Base-by-base conservation (phyloP, 2,329 filamentous ascomycete genomes). In the Fusarium tuaranense region DNA sequence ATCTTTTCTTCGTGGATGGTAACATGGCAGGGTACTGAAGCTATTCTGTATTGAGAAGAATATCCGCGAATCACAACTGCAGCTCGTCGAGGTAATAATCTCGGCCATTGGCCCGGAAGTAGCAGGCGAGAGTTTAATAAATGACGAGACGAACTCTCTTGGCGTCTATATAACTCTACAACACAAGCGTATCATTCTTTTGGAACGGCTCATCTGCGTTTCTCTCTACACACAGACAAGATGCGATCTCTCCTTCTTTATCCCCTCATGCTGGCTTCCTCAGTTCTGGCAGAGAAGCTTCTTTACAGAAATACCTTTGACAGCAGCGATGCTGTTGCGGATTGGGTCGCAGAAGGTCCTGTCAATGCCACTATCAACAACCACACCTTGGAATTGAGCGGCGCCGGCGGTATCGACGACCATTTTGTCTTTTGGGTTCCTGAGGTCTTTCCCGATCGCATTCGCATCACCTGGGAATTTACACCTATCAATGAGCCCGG, bases 401-500 rank as follows among this genome's bases (percentile, higher is more conserved):
- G 75, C 25, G 63, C 75, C 0, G 70, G 70, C 5, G 65, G 61
- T 1, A 73, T 72, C 13, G 60, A 73, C 41, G 66, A 71, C 36
- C 62, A 78, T 39, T 78, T 78, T 30, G 72, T 78, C 14, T 76
- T 66, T 58, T 78, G 76, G 76, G 68, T 72, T 2, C 76, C 76
- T 1, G 64, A 78, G 38, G 73, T 69, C 3, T 78, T 78, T 1
- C 76, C 76, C 6, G 76, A 78, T 0, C 69, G 70, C 20, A 78
- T 78, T 51, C 76, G 76, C 7, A 69, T 78, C 14, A 76, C 72
- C 3, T 78, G 76, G 76, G 76, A 78, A 14, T 78, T 78, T 7
- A 70, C 67, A 0, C 61, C 76, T 1, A 36, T 78, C 10, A 10
- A 70, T 4, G 76, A 78, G 1, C 76, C 76, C 0, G 76, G 76